Conservation (phyloP, 768 basidiomycete species). For the Agrocybe praecox region DNA sequence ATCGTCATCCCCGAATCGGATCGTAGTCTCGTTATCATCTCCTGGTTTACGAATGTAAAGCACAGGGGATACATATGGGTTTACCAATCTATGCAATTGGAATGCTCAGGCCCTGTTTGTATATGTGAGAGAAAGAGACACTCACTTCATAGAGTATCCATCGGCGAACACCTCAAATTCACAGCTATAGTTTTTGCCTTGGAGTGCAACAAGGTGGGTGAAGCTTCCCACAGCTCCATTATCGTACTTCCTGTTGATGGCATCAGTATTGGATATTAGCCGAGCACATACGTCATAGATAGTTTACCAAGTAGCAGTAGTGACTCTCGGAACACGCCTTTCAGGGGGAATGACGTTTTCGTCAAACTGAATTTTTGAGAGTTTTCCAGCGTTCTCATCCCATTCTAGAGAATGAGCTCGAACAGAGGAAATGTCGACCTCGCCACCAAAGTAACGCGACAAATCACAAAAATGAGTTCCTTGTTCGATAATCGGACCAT, state of each 20-base stretch:
- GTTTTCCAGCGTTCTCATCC: slow-evolving; percentile 85
- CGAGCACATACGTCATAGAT: slow-evolving; percentile 10
- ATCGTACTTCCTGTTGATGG: slow-evolving; percentile 81
- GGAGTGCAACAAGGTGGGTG: slow-evolving; percentile 87
- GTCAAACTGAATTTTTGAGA: slow-evolving; percentile 82
- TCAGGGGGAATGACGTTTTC: slow-evolving; percentile 84
- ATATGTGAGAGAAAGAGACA: background rate
- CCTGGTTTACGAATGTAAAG: slow-evolving; percentile 86
- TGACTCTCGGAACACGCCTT: slow-evolving; percentile 93
- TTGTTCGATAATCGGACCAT: slow-evolving; percentile 85
- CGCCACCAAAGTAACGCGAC: slow-evolving; percentile 96
- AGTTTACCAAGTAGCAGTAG: slow-evolving; percentile 83
- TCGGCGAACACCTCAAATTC: slow-evolving; percentile 95
- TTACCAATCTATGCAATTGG: slow-evolving; percentile 59
- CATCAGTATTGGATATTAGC: background rate
- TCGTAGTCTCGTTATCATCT: slow-evolving; percentile 71
- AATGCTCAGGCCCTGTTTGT: background rate
- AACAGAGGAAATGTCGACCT: slow-evolving; percentile 83
- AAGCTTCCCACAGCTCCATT: slow-evolving; percentile 93
- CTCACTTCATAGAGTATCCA: slow-evolving; percentile 84
- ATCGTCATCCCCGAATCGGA: slow-evolving; percentile 80
- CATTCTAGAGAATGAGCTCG: slow-evolving; percentile 89
- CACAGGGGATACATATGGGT: slow-evolving; percentile 92
- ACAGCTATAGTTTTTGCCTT: slow-evolving; percentile 92
- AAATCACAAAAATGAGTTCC: slow-evolving; percentile 98